phyloP scores from a whole-genome alignment of 2,329 filamentous ascomycete species.

The Colletotrichum gloeosporioides region DNA sequence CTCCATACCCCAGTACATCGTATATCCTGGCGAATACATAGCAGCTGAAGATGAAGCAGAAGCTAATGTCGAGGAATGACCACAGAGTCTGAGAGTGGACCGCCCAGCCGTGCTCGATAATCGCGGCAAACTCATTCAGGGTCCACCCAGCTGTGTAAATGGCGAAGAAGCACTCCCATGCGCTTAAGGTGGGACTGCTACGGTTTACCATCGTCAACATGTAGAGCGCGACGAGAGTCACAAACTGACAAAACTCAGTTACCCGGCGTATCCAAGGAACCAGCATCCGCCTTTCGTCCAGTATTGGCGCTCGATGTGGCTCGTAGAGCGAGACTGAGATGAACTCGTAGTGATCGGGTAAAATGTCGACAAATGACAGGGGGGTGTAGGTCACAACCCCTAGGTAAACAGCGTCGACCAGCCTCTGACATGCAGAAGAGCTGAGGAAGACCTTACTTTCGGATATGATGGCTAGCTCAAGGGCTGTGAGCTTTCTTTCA shows the following conservation, averaged over 20 bases:
- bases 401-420: slow-evolving; percentile 73
- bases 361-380: slow-evolving; percentile 72
- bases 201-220: slow-evolving; percentile 68
- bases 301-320: slow-evolving; percentile 65
- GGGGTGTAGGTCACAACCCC: slow-evolving; percentile 76
- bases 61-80: slow-evolving; percentile 76
- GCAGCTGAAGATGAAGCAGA: slow-evolving; percentile 64
- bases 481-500: slow-evolving; percentile 66
- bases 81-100: slow-evolving; percentile 78
- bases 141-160: slow-evolving; percentile 73
- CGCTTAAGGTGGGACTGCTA: slow-evolving; percentile 46
- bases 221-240: slow-evolving; percentile 66
- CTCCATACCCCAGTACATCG: slow-evolving; percentile 35
- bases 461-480: slow-evolving; percentile 75
- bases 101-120: slow-evolving; percentile 69
- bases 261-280: slow-evolving; percentile 73
- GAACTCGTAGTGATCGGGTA: slow-evolving; percentile 76
- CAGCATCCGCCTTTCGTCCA: slow-evolving; percentile 76
- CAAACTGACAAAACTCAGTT: slow-evolving; percentile 69
- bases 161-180: slow-evolving; percentile 64
- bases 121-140: slow-evolving; percentile 68
- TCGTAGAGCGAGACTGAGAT: slow-evolving; percentile 74
- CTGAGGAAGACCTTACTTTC: slow-evolving; percentile 73
- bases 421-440: slow-evolving; percentile 71
- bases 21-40: slow-evolving; percentile 68